Base-by-base conservation (phyloP, 192 early-diverging fungal species). In the Endogone sp. region DNA sequence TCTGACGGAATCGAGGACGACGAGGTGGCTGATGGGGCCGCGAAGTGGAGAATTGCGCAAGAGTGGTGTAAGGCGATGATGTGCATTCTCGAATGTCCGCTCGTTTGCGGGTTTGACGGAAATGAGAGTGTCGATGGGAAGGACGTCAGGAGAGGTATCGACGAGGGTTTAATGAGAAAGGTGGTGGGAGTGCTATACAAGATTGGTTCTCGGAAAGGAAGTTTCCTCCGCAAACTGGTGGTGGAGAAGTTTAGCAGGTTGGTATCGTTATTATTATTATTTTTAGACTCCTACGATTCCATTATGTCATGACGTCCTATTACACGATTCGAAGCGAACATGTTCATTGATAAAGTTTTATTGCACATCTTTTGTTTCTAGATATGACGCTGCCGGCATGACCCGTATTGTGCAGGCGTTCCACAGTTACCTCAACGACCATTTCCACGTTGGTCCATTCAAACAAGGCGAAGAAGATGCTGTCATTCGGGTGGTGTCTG, bases 361-460 rank as follows among this genome's bases (percentile, higher is more conserved):
- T n/a, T n/a, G n/a, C n/a, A n/a, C n/a, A n/a, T n/a, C n/a, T 54
- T 1, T 6, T 6, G 22, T 24, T n/a, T 37, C 4, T 65, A 59
- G 64, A 21, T 59, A 64, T 37, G 72, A 63, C 68, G 60, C 60
- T 13, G 59, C 61, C 20, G 26, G 23, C 4, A 69, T 74, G 63
- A 56, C 29, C 13, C 21, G n/a, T 2, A n/a, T 72, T 16, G 64
- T 77, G 4, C 30, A 70, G 4, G 29, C 66, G 25, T 61, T 72
- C 20, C 75, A 77, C 24, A 55, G 60, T 0, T 74, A 73, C 25
- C 62, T 78, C 27, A 22, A 72, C 13, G 67, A 72, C 60, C 76
- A 78, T 60, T 78, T 71, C 28, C 76, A 78, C 29, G 60, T 64
- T 13, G 72, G 76, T 21, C 76, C 76, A 21, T 78, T 71, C 63